These are phyloP conservation scores for Cryptococcus sp. DNA, from an alignment of 1,284 basidiomycete genomes.

Conservation along the genomic window DNA sequence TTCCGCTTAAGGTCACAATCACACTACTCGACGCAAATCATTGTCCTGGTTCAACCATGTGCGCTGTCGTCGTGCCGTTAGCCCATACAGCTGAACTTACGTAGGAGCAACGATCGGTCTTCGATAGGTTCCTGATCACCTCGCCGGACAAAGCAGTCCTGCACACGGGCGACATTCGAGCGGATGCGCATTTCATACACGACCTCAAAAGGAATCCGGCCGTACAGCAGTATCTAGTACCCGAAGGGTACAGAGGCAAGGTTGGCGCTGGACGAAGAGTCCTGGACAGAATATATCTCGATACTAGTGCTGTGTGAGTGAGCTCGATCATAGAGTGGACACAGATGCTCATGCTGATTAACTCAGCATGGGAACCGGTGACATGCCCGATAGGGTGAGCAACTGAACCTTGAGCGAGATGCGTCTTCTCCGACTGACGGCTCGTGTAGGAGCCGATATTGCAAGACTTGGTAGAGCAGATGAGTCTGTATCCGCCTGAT, in stretches of 20 bases:
- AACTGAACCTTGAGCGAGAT: not conserved
- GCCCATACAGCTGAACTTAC: not conserved
- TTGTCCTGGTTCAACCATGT: conserved; percentile 92
- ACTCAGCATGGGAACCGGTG: conserved; percentile 58
- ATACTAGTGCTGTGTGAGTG: conserved; percentile 60
- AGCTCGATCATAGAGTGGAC: not conserved
- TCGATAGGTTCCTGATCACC: conserved; percentile 78
- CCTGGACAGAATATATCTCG: conserved; percentile 80
- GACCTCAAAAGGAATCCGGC: conserved; percentile 67
- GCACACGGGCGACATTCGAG: conserved; percentile 90
- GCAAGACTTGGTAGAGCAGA: conserved; percentile 66
- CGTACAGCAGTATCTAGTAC: conserved; percentile 68
- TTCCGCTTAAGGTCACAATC: conserved; percentile 62
- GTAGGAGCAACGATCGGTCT: not conserved
- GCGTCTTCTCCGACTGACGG: not conserved
- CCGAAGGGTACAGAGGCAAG: conserved; percentile 8
- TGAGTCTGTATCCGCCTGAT: conserved; percentile 65
- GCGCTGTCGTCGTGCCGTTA: conserved; percentile 30
- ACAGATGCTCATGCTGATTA: conserved; percentile 5
- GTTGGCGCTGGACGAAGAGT: conserved; percentile 18
- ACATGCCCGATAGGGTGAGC: conserved; percentile 72
- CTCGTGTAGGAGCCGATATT: conserved; percentile 64
- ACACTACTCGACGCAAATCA: conserved; percentile 91
- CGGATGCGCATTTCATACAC: conserved; percentile 75
- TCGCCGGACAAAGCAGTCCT: conserved; percentile 70